phyloP scores from a whole-genome alignment of 1,284 basidiomycete species.

The Exsudoporus floridanus region DNA sequence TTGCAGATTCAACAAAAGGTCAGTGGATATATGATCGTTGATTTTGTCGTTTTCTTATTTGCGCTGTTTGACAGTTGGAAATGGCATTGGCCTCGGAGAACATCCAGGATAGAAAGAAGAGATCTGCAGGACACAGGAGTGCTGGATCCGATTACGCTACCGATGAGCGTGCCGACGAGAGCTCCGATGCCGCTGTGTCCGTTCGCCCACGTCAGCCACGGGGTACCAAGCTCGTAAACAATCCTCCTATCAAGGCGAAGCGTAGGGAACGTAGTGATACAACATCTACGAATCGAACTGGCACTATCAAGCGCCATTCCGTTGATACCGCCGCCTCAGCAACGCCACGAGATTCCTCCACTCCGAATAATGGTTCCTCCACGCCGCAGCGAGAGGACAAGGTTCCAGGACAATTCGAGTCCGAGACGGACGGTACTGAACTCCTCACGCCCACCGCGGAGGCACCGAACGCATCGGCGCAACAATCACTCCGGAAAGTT shows the following conservation, averaged over 20 bases:
- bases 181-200: constrained; percentile 33
- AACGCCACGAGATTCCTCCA: constrained; percentile 35
- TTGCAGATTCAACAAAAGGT: constrained; percentile 83
- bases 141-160: constrained; percentile 31
- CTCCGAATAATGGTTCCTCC: constrained; percentile 31
- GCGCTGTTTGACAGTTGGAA: constrained; percentile 54
- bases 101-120: constrained; percentile 42
- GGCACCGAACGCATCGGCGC: constrained; percentile 7
- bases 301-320: constrained; percentile 27
- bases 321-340: constrained; percentile 24
- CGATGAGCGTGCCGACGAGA: constrained; percentile 36
- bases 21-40: constrained; percentile 11
- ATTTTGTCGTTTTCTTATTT: constrained; percentile 5
- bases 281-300: constrained; percentile 32
- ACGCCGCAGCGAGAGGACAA: constrained; percentile 33
- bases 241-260: constrained; percentile 32
- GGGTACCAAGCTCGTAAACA: constrained; percentile 32
- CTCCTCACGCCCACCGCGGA: constrained; percentile 27
- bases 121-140: constrained; percentile 26
- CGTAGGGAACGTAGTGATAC: constrained; percentile 39
- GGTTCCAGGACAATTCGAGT: constrained; percentile 25
- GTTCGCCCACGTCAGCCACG: constrained; percentile 28
- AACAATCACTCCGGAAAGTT: constrained; percentile 37
- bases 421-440: constrained; percentile 30
- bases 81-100: constrained; percentile 63